Conservation (phyloP, 177 flowering plant genomes). For the Vitis hybrid region DNA sequence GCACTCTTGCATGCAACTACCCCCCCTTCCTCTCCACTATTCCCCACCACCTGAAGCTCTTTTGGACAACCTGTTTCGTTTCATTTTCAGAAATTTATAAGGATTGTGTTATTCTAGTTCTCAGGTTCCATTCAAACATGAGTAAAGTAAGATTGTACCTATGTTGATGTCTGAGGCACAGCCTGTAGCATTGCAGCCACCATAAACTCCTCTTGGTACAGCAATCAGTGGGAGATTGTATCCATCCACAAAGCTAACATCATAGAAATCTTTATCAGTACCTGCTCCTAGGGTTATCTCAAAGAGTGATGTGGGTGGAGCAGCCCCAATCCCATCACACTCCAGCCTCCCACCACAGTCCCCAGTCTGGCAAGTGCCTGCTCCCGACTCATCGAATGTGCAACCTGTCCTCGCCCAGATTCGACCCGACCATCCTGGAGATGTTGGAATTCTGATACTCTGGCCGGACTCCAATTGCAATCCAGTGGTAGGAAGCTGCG, state of each 20-base stretch:
- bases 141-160: conserved; percentile 34
- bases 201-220: conserved; percentile 38
- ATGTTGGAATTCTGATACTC: conserved; percentile 29
- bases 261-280: conserved; percentile 61
- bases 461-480: conserved; percentile 58
- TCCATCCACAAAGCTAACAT: conserved; percentile 87
- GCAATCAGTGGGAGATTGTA: conserved; percentile 75
- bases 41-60: conserved; percentile 73
- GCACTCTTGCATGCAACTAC: conserved; percentile 86
- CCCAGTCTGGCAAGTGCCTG: conserved; percentile 68
- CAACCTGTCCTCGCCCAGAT: conserved; percentile 93
- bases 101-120: neutral
- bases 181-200: conserved; percentile 71
- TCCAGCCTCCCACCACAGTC: conserved; percentile 78
- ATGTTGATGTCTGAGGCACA: conserved; percentile 65
- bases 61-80: conserved; percentile 63
- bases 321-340: conserved; percentile 66
- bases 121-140: neutral
- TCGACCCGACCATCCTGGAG: conserved; percentile 87
- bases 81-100: neutral
- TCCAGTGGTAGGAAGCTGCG: conserved; percentile 62
- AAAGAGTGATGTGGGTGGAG: conserved; percentile 79
- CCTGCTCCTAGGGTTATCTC: conserved; percentile 79
- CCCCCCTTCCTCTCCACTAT: conserved; percentile 27
- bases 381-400: conserved; percentile 54